Conservation (phyloP, 768 basidiomycete genomes). For the Amanita phalloides region DNA sequence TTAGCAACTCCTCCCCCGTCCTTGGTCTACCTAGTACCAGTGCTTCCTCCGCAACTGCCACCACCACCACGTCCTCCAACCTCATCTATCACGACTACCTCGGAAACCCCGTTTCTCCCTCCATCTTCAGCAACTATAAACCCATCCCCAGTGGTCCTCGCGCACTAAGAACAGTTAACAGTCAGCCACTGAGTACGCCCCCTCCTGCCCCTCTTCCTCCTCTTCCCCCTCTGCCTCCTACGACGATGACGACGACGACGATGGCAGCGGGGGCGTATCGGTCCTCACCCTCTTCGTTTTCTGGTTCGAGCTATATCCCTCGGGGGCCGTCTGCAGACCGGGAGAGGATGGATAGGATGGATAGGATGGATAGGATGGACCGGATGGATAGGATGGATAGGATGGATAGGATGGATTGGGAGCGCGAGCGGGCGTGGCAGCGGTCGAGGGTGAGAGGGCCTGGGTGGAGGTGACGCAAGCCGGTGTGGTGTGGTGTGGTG, state of each 20-base stretch:
- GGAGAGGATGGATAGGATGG: conserved; percentile 7
- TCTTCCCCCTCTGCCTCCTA: background rate
- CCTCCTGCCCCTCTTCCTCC: conserved; percentile 7
- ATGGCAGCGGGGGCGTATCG: too few relatives aligned
- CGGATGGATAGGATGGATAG: conserved; percentile 15
- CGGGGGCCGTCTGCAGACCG: conserved; percentile 44
- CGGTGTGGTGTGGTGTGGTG: too few relatives aligned
- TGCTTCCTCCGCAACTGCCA: background rate
- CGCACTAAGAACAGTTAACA: conserved; percentile 8
- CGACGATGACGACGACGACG: too few relatives aligned
- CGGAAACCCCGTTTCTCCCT: too few relatives aligned
- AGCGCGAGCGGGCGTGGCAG: conserved; percentile 26
- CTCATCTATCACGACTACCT: too few relatives aligned
- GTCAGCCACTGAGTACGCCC: conserved; percentile 1
- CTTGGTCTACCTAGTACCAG: background rate
- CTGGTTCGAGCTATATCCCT: conserved; percentile 26
- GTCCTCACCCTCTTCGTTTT: background rate
- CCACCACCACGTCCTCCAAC: too few relatives aligned
- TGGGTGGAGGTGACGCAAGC: conserved; percentile 15
- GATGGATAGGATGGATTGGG: conserved; percentile 30
- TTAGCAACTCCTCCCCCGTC: background rate
- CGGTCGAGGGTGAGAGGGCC: conserved; percentile 21
- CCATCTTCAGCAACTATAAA: conserved; percentile 1
- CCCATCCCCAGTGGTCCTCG: conserved; percentile 16
- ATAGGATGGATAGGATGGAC: conserved; percentile 21